These are phyloP conservation scores for Barnettozyma salicaria DNA, from an alignment of 805 yeast species.

Conservation along the genomic window DNA sequence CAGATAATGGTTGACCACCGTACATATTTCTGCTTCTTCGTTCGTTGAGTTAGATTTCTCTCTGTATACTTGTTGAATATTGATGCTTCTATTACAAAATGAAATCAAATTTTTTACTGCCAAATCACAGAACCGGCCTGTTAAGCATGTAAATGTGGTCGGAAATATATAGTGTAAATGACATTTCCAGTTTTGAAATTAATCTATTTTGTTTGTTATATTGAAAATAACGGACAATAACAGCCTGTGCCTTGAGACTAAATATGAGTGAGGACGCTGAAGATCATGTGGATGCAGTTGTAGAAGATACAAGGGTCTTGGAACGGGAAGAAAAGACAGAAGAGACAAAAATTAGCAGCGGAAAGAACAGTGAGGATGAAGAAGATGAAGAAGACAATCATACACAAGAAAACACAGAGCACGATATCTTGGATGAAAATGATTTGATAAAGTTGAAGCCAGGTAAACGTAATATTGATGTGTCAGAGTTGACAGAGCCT, in stretches of 20 bases:
- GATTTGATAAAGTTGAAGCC: slow-evolving; percentile 19
- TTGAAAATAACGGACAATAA: no score
- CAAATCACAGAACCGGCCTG: no score
- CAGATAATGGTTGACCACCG: slow-evolving; percentile 50
- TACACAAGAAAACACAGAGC: slow-evolving; percentile 7
- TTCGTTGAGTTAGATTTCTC: no score
- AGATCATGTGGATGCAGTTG: slow-evolving; percentile 14
- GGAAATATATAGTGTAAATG: no score
- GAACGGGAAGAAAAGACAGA: not conserved
- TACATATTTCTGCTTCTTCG: slow-evolving; percentile 37
- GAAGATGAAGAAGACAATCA: slow-evolving; percentile 8
- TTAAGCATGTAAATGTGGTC: no score
- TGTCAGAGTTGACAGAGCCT: slow-evolving; percentile 9
- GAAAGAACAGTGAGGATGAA: not conserved
- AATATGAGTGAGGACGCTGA: slow-evolving; percentile 2
- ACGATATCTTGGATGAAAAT: slow-evolving; percentile 28
- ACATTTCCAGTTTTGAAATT: no score
- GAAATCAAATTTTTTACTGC: no score
- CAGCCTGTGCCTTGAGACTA: no score
- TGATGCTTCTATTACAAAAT: no score
- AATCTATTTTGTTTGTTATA: not conserved
- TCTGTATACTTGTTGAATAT: no score
- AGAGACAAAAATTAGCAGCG: not conserved
- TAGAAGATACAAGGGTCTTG: not conserved
- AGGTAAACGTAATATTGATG: slow-evolving; percentile 17